Conservation (phyloP, 495 filamentous ascomycete species). For the Trichoderma parareesei region DNA sequence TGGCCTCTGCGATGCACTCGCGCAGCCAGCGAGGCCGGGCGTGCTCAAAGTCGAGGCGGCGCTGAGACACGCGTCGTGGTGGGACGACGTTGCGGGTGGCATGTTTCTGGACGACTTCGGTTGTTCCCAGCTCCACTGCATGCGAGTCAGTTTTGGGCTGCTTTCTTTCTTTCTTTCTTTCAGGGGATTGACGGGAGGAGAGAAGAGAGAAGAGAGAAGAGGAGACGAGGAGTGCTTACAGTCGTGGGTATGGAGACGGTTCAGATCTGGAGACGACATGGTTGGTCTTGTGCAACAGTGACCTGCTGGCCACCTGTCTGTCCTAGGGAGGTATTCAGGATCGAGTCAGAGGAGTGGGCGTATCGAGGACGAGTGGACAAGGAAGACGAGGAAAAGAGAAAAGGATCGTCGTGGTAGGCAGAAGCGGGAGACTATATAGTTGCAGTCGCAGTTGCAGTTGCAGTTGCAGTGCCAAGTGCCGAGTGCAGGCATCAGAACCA, state of each 20-base stretch:
- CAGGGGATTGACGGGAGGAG: neutral
- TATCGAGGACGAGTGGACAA: neutral
- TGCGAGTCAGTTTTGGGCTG: neutral
- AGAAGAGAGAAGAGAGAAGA: neutral
- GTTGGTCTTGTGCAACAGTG: neutral
- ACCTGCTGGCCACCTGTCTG: neutral
- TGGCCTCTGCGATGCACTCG: slow-evolving; percentile 42
- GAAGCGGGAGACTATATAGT: neutral
- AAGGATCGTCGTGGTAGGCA: neutral
- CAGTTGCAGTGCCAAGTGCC: too few species aligned
- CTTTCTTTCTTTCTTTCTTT: too few species aligned
- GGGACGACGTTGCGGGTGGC: slow-evolving; percentile 36
- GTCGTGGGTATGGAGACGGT: slow-evolving; percentile 2
- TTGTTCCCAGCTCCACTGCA: slow-evolving; percentile 39
- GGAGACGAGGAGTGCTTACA: neutral
- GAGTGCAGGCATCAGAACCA: neutral
- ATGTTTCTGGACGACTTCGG: slow-evolving; percentile 41
- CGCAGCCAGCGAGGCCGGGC: slow-evolving; percentile 36
- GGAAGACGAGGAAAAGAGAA: neutral
- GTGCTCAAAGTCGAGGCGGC: slow-evolving; percentile 44
- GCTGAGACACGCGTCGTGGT: slow-evolving; percentile 36
- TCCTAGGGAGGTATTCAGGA: too few species aligned
- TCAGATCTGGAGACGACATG: neutral
- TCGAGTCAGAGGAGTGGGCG: neutral
- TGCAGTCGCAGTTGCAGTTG: too few species aligned